A percentile compares a stretch with the other conserved stretches of the same genome.
These are phyloP conservation scores for Pyrenochaeta sp. DNA, from an alignment of 2,329 filamentous ascomycete species.

Conservation along the genomic window DNA sequence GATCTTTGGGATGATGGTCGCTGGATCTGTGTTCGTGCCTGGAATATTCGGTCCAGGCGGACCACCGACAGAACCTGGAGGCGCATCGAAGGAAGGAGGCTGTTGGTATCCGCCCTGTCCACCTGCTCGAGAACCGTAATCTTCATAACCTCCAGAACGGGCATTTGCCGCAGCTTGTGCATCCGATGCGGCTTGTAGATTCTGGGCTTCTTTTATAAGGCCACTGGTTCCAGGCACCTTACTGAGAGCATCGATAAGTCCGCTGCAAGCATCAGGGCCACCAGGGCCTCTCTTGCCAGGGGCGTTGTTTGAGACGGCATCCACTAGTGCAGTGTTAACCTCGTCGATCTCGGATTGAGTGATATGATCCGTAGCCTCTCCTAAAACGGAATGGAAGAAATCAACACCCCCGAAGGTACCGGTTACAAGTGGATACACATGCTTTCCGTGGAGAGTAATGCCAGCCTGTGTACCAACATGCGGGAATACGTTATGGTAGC, in stretches of 20 bases:
- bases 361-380: conserved; percentile 60
- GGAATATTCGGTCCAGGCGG: conserved; percentile 66
- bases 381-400: conserved; percentile 60
- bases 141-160: conserved; percentile 55
- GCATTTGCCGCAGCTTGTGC: conserved; percentile 55
- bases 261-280: conserved; percentile 41
- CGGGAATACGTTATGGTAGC: conserved; percentile 61
- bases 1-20: conserved; percentile 68
- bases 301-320: conserved; percentile 47
- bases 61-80: conserved; percentile 55
- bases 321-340: conserved; percentile 54
- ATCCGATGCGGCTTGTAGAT: conserved; percentile 58
- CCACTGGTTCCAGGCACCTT: conserved; percentile 72
- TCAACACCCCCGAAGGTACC: conserved; percentile 64
- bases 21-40: conserved; percentile 79
- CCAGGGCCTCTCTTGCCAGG: conserved; percentile 36
- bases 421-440: conserved; percentile 62
- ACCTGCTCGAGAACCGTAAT: conserved; percentile 49
- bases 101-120: conserved; percentile 52
- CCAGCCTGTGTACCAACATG: conserved; percentile 59
- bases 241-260: conserved; percentile 73
- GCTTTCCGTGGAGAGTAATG: conserved; percentile 57
- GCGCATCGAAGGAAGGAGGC: conserved; percentile 49
- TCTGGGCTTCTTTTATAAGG: conserved; percentile 57
- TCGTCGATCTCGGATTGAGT: conserved; percentile 59